Percentiles rank a stretch among this genome's conserved stretches.
Evolutionary conservation across 495 filamentous ascomycete genomes (phyloP).

Genomic region (Penicillium paxilli): DNA sequence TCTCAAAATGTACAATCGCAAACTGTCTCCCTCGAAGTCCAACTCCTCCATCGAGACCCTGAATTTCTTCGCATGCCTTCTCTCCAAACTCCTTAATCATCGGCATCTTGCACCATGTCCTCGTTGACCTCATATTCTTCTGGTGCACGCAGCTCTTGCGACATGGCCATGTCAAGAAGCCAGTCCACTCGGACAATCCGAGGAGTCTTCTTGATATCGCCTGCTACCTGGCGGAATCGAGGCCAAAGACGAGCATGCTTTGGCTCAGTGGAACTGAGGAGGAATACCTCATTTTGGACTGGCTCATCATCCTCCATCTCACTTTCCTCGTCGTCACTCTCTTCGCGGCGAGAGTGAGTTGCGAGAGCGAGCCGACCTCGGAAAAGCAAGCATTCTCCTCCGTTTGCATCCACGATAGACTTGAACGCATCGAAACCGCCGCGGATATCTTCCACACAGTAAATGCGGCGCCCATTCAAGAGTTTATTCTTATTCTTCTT

Average conservation of each 20-base stretch:
- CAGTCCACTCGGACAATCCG: slow-evolving; percentile 82
- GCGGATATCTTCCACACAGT: slow-evolving; percentile 72
- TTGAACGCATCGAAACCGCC: slow-evolving; percentile 83
- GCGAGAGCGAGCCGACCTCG: slow-evolving; percentile 64
- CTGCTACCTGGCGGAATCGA: slow-evolving; percentile 75
- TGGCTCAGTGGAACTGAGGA: slow-evolving; percentile 63
- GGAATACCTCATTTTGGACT: slow-evolving; percentile 70
- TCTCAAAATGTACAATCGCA: too few species aligned
- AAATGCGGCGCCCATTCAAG: slow-evolving; percentile 70
- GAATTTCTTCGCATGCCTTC: slow-evolving; percentile 1
- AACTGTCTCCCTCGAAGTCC: too few species aligned
- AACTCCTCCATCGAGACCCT: slow-evolving; percentile 24
- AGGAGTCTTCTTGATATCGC: slow-evolving; percentile 67
- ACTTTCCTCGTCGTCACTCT: slow-evolving; percentile 47
- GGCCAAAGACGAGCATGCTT: slow-evolving; percentile 77
- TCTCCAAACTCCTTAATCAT: slow-evolving; percentile 24
- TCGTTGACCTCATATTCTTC: slow-evolving; percentile 58
- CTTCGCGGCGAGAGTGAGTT: slow-evolving; percentile 45
- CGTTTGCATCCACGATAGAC: slow-evolving; percentile 83
- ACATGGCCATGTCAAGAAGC: slow-evolving; percentile 86
- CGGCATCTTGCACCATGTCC: slow-evolving; percentile 26
- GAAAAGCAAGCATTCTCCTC: slow-evolving; percentile 78
- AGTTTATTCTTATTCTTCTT: slow-evolving; percentile 73
- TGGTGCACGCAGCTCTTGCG: slow-evolving; percentile 68
- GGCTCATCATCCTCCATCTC: slow-evolving; percentile 54